Conservation (phyloP, 2,329 filamentous ascomycete genomes). For the Fusarium bactridioides region DNA sequence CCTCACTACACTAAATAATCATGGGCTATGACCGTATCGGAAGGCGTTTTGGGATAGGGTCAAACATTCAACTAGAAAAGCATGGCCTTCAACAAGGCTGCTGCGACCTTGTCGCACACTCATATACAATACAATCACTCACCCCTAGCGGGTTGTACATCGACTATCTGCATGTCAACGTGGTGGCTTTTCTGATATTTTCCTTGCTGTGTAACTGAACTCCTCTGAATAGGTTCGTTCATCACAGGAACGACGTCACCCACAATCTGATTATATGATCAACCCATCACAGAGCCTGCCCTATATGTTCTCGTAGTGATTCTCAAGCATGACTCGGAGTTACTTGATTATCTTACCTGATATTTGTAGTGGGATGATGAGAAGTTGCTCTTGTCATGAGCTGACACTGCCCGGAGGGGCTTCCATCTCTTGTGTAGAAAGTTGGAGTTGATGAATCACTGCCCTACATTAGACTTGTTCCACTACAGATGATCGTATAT, state of each 20-base stretch:
- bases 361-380: background rate
- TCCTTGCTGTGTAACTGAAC: conserved; percentile 9
- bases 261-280: background rate
- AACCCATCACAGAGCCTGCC: background rate
- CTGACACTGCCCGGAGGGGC: background rate
- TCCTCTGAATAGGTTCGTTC: background rate
- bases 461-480: conserved; percentile 7
- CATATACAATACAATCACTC: conserved; percentile 22
- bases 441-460: conserved; percentile 9
- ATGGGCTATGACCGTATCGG: conserved; percentile 38
- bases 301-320: background rate
- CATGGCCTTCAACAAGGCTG: conserved; percentile 43
- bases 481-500: conserved; percentile 5
- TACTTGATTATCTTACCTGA: background rate
- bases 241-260: background rate
- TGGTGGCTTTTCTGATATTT: background rate
- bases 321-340: background rate
- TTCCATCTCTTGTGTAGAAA: background rate
- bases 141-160: conserved; percentile 11
- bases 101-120: conserved; percentile 19
- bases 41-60: conserved; percentile 39
- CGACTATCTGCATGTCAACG: background rate
- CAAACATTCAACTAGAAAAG: conserved; percentile 43
- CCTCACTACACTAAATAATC: conserved; percentile 33
- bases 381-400: background rate